These are phyloP conservation scores for Straminergon stramineum DNA, from an alignment of 225 moss, liverwort and hornwort genomes.

Conservation along the genomic window DNA sequence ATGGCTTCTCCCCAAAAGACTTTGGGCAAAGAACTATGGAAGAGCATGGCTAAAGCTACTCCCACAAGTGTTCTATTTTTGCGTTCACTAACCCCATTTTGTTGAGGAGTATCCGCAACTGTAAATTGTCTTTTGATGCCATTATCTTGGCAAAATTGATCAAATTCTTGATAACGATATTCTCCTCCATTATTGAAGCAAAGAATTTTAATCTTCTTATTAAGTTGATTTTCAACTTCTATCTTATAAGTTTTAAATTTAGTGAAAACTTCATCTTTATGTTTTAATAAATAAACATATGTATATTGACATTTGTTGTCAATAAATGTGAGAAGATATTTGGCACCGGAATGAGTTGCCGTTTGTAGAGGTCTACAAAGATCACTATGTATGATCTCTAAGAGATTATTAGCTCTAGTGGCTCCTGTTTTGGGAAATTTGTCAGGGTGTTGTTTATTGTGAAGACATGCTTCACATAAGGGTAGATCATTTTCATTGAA, in stretches of 20 bases:
- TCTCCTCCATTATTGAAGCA: background rate
- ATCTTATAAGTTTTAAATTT: background rate
- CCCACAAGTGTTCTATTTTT: background rate
- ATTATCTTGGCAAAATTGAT: background rate
- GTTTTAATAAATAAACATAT: background rate
- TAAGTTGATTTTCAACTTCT: background rate
- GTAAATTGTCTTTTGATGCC: background rate
- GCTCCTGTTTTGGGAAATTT: background rate
- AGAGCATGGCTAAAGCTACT: background rate
- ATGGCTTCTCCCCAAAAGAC: background rate
- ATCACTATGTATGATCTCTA: background rate
- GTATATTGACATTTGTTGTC: background rate
- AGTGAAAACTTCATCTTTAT: background rate
- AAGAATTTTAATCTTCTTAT: background rate
- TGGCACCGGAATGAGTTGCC: background rate
- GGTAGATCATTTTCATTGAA: background rate
- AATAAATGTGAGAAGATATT: background rate
- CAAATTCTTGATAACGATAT: background rate
- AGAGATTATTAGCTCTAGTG: background rate
- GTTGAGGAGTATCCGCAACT: background rate
- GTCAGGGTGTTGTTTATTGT: background rate
- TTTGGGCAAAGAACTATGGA: background rate
- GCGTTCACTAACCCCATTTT: background rate
- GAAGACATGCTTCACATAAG: background rate
- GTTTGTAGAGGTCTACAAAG: background rate